phyloP scores from a whole-genome alignment of 495 filamentous ascomycete genomes.

The Tuber microsphaerosporum region DNA sequence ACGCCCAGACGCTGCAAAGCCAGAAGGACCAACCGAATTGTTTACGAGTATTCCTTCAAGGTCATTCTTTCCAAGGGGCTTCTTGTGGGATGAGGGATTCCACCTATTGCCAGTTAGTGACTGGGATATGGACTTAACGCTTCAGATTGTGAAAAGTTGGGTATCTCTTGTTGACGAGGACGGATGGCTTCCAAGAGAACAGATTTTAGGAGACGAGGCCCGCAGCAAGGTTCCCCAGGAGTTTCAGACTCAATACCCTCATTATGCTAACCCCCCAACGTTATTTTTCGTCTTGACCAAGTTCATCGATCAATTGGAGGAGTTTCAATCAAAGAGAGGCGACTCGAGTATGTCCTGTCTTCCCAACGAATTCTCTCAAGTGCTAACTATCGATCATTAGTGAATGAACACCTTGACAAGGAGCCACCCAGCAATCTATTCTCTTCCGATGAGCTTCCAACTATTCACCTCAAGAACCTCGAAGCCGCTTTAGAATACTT shows the following conservation, averaged over 20 bases:
- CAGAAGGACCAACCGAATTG: slow-evolving; percentile 80
- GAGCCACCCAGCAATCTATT: slow-evolving; percentile 34
- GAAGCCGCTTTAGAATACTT: slow-evolving; percentile 68
- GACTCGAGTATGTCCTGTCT: slow-evolving; percentile 12
- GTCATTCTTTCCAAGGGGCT: slow-evolving; percentile 92
- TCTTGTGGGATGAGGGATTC: slow-evolving; percentile 97
- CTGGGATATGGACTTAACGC: slow-evolving; percentile 84
- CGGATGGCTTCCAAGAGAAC: slow-evolving; percentile 95
- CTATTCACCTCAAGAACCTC: slow-evolving; percentile 58
- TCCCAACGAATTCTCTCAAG: background rate
- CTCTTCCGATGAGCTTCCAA: slow-evolving; percentile 45
- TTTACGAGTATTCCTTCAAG: slow-evolving; percentile 90
- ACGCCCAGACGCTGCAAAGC: slow-evolving; percentile 45
- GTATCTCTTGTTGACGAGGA: slow-evolving; percentile 92
- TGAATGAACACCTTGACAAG: slow-evolving; percentile 27
- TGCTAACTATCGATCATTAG: slow-evolving; percentile 21
- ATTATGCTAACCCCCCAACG: slow-evolving; percentile 97
- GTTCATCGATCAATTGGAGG: slow-evolving; percentile 67
- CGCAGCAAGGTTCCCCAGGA: slow-evolving; percentile 92
- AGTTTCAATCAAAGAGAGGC: slow-evolving; percentile 14
- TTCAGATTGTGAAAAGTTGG: slow-evolving; percentile 93
- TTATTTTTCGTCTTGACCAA: slow-evolving; percentile 80
- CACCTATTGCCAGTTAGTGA: slow-evolving; percentile 87
- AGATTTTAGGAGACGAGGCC: slow-evolving; percentile 90
- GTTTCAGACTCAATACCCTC: slow-evolving; percentile 93